Percentiles rank a stretch among this genome's conserved stretches.
phyloP scores from a whole-genome alignment of 78 protist genomes.

The Isochrysis galbana region DNA sequence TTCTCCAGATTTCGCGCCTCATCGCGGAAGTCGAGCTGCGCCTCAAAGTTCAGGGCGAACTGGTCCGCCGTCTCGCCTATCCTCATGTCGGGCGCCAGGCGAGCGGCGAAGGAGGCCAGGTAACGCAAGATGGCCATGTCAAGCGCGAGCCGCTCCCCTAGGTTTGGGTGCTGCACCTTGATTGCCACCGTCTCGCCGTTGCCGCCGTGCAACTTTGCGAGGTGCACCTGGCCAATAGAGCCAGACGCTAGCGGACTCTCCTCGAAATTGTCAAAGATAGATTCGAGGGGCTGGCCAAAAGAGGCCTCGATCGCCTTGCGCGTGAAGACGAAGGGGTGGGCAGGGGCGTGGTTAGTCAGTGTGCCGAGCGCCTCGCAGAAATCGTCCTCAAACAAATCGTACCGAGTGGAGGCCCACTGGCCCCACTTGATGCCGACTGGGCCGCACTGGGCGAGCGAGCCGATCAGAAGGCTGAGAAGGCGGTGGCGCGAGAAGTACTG shows the following conservation, averaged over 20 bases:
- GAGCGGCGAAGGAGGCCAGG: not conserved
- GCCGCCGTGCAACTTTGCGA: not conserved
- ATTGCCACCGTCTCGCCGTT: conserved; percentile 5
- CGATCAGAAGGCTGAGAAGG: not conserved
- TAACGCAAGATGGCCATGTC: conserved; percentile 24
- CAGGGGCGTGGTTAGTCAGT: conserved; percentile 15
- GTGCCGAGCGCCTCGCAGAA: conserved; percentile 5
- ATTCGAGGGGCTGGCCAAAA: not conserved
- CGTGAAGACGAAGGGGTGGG: not conserved
- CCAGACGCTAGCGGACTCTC: conserved; percentile 33
- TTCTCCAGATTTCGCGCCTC: conserved; percentile 21
- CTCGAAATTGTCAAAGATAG: not conserved
- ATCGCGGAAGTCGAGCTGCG: not conserved
- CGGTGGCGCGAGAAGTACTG: not conserved
- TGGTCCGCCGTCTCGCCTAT: conserved; percentile 5
- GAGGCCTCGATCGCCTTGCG: not conserved
- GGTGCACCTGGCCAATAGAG: conserved; percentile 58
- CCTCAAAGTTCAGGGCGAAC: conserved; percentile 46
- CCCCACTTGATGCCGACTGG: conserved; percentile 51
- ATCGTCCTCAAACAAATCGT: conserved; percentile 37
- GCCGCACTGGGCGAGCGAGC: conserved; percentile 23
- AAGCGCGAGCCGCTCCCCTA: not conserved
- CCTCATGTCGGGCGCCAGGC: not conserved
- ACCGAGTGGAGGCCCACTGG: conserved; percentile 53
- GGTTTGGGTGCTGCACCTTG: conserved; percentile 57